Conservation (phyloP, 2,329 filamentous ascomycete genomes). For the Botrytis porri region DNA sequence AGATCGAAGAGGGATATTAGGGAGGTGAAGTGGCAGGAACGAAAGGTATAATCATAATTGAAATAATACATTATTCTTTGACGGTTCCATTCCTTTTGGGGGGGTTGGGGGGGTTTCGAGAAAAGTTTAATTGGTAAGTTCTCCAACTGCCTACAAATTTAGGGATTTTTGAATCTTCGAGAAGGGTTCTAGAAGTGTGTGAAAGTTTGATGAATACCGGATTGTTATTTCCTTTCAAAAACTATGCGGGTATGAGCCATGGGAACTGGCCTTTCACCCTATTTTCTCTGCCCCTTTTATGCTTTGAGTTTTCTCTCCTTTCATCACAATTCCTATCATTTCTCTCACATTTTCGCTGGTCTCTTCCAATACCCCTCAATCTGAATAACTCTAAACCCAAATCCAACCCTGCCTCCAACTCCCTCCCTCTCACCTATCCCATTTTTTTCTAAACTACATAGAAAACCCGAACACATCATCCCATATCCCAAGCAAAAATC, state of each 20-base stretch:
- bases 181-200: too few species aligned
- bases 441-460: neutral
- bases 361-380: neutral
- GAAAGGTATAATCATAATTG: too few species aligned
- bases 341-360: fast-evolving
- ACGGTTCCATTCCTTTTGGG: too few species aligned
- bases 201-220: too few species aligned
- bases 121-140: neutral
- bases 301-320: fast-evolving
- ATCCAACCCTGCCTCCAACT: fast-evolving
- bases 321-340: neutral
- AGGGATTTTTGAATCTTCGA: too few species aligned
- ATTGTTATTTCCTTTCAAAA: neutral
- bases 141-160: too few species aligned
- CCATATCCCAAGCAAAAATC: fast-evolving
- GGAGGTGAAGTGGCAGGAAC: neutral
- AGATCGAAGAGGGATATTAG: neutral
- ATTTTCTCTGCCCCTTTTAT: too few species aligned
- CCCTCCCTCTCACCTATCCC: neutral
- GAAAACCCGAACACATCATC: neutral
- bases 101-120: too few species aligned
- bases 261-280: neutral
- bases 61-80: too few species aligned
- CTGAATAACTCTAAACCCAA: too few species aligned
- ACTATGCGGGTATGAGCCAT: neutral